A percentile compares a stretch with the other conserved stretches of the same genome.
These are phyloP conservation scores for Talaromyces sp. DNA, from an alignment of 2,329 filamentous ascomycete genomes.

Conservation along the genomic window DNA sequence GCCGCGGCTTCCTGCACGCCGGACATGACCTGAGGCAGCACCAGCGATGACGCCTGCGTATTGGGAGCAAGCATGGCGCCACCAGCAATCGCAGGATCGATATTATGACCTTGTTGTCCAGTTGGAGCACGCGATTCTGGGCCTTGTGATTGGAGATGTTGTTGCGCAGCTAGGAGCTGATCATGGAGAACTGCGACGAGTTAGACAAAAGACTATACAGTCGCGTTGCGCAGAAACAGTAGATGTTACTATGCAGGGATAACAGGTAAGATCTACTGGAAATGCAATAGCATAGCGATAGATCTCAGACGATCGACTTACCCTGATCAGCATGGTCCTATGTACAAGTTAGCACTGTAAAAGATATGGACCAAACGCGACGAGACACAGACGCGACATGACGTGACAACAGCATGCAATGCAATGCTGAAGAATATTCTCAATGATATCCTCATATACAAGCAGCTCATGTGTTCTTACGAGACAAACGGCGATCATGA, in stretches of 20 bases:
- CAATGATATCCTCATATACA: background rate
- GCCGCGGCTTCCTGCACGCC: conserved; percentile 30
- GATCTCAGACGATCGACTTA: conserved; percentile 35
- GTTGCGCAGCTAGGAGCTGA: conserved; percentile 52
- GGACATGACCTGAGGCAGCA: conserved; percentile 25
- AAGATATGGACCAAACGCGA: background rate
- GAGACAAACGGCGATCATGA: conserved; percentile 10
- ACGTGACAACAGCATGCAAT: background rate
- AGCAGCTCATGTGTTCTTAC: background rate
- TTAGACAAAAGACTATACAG: conserved; percentile 4
- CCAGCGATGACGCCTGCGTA: conserved; percentile 20
- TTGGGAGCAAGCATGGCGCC: conserved; percentile 42
- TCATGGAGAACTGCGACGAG: conserved; percentile 53
- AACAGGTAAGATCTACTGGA: background rate
- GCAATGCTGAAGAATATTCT: background rate
- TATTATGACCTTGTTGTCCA: conserved; percentile 50
- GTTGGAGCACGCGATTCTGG: conserved; percentile 34
- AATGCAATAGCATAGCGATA: too few relatives aligned
- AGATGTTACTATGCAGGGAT: background rate
- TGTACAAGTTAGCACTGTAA: background rate
- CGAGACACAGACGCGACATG: background rate
- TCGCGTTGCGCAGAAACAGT: background rate
- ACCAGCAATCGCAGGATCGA: conserved; percentile 56
- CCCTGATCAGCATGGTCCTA: conserved; percentile 41
- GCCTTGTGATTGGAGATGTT: conserved; percentile 44